A percentile compares a stretch with the other conserved stretches of the same genome.
These are phyloP conservation scores for Nyctanthes arbortristis DNA, from an alignment of 257 asterid genomes.

Conservation along the genomic window DNA sequence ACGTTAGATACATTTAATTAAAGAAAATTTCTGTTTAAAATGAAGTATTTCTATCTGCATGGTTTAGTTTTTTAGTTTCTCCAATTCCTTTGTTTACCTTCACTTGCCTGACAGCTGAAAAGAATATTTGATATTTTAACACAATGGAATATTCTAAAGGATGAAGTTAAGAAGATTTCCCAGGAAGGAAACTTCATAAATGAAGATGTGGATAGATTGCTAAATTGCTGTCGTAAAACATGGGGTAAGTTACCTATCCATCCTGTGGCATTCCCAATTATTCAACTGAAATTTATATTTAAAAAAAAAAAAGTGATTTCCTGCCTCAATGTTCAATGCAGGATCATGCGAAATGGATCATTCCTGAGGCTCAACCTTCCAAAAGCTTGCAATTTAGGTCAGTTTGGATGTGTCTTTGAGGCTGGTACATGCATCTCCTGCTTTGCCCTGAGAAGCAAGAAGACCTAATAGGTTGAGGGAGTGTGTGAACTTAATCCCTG, in stretches of 20 bases:
- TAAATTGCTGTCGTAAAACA: constrained; percentile 42
- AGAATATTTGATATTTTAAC: constrained; percentile 50
- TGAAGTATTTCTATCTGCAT: constrained; percentile 3
- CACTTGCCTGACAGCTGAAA: constrained; percentile 51
- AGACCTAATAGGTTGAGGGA: neutral
- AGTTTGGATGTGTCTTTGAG: no score
- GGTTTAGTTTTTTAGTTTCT: constrained; percentile 1
- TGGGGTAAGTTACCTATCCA: no score
- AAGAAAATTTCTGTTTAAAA: neutral
- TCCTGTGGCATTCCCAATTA: neutral
- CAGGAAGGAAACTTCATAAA: constrained; percentile 37
- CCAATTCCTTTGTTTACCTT: constrained; percentile 39
- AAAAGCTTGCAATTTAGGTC: neutral
- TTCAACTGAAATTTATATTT: neutral
- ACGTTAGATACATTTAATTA: constrained; percentile 1
- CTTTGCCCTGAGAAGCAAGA: neutral
- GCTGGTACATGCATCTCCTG: neutral
- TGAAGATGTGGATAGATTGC: constrained; percentile 63
- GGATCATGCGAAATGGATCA: constrained; percentile 1
- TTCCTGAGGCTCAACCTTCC: neutral
- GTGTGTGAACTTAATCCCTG: neutral
- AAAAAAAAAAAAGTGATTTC: neutral
- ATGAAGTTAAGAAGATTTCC: constrained; percentile 29
- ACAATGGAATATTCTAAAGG: constrained; percentile 56
- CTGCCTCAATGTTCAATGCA: neutral